Base-by-base conservation (phyloP, 2,329 filamentous ascomycete species). In the Phaeosphaeriaceae sp. region DNA sequence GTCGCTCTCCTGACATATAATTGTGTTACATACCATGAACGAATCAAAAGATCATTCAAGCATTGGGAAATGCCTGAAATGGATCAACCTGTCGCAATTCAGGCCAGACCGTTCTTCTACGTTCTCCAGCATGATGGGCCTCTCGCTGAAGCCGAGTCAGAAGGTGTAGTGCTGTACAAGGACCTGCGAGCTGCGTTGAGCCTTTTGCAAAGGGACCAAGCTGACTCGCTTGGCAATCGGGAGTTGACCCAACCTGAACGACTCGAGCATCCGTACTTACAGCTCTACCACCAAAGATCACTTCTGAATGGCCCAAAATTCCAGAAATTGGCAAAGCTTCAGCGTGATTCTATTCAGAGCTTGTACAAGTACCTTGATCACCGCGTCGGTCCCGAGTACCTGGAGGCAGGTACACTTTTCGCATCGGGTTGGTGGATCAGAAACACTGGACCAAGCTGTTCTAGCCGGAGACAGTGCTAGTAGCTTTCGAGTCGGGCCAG, bases 391-490 rank as follows among this genome's bases (percentile, higher is more conserved):
- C 15, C 47, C 7, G 56, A 54, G 27, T 58, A 48, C 27, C 17
- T 10, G n/a, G 51, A 58, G 45, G 56, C 56, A 46, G 56, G 51
- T 11, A 24, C 13, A 6, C 47, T 54, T 7, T 58, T 58, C 40
- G n/a, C 6, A 3, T 15, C 15, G 51, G 56, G 11, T 3, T 40
- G n/a, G 51, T 54, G 3, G 47, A 31, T 41, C 54, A 19, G 27
- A 17, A 44, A 24, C 56, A 58, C 25, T 58, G 42, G 36, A 19
- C 51, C 17, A 58, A 58, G 47, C 51, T 58, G 1, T 58, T 46
- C 41, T 20, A 24, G 5, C 56, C 56, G 1, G 33, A 31, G 15
- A 46, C 41, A 4, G 33, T 54, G 9, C 20, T 58, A 2, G 41
- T 51, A 1, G 42, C 27, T 3, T 6, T 25, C 11, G 31, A 45